Conservation (phyloP, 2,329 filamentous ascomycete species). For the Fusarium nelsonii region DNA sequence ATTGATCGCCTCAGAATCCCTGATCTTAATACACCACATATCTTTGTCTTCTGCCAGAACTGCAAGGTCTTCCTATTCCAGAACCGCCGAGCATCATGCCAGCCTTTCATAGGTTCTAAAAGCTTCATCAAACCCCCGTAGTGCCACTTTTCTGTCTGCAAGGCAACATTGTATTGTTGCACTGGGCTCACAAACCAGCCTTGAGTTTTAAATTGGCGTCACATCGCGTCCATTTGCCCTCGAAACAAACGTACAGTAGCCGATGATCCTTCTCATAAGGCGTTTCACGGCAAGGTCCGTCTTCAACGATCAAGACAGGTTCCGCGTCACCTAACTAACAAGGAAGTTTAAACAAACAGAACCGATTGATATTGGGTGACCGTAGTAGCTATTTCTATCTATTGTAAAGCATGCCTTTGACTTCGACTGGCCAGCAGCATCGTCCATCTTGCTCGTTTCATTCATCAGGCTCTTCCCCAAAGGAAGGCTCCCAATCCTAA, state of each 20-base stretch:
- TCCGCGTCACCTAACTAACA: background rate
- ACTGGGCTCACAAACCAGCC: conserved; percentile 29
- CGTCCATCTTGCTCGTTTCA: conserved; percentile 49
- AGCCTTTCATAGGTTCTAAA: conserved; percentile 12
- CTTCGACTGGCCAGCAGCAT: conserved; percentile 49
- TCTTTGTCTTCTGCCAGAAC: conserved; percentile 8
- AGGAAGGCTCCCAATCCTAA: conserved; percentile 43
- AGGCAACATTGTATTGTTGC: conserved; percentile 41
- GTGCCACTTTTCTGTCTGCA: conserved; percentile 40
- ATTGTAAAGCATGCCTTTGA: conserved; percentile 42
- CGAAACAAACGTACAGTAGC: conserved; percentile 41
- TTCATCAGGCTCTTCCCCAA: conserved; percentile 43
- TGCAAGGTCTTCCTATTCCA: conserved; percentile 23
- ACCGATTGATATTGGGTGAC: conserved; percentile 42
- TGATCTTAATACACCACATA: conserved; percentile 32
- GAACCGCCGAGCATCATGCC: conserved; percentile 35
- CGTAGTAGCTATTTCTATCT: conserved; percentile 46
- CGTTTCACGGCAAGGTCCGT: conserved; percentile 34
- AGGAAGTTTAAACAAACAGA: conserved; percentile 14
- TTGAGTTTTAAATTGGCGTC: conserved; percentile 42
- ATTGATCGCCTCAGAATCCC: conserved; percentile 34
- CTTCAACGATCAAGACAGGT: background rate
- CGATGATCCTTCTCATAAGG: conserved; percentile 33
- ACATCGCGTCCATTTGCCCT: conserved; percentile 32
- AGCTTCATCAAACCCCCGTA: conserved; percentile 22